Percentiles rank a stretch among this genome's conserved stretches.
Conservation (phyloP, 371 early-diverging fungal species). For the Encephalitozoon romaleae region DNA sequence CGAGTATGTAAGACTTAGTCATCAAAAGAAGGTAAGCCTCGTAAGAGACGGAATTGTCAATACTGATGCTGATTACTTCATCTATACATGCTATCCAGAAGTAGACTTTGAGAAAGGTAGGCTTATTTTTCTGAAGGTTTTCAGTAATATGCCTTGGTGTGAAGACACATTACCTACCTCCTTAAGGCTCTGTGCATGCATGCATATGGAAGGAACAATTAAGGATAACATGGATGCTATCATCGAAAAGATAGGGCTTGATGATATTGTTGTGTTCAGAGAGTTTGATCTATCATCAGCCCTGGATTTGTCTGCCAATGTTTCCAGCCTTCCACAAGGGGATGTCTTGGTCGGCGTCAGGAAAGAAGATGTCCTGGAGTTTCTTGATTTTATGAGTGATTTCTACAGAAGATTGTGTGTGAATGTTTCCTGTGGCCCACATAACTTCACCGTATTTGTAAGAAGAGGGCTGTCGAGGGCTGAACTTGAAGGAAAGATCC, state of each 20-base stretch:
- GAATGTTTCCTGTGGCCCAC: neutral
- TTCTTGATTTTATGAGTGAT: neutral
- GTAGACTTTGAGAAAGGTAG: conserved; percentile 13
- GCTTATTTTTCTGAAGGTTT: conserved; percentile 29
- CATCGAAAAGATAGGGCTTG: neutral
- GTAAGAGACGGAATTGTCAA: neutral
- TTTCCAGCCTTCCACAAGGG: neutral
- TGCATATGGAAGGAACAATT: neutral
- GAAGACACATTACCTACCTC: conserved; percentile 16
- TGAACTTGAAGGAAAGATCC: neutral
- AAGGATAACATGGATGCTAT: conserved; percentile 1
- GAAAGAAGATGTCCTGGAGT: neutral
- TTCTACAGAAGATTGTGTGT: neutral
- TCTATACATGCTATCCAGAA: conserved; percentile 11
- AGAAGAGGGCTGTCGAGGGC: neutral
- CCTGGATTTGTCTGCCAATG: neutral
- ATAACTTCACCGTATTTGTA: conserved; percentile 5
- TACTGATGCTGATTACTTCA: conserved; percentile 4
- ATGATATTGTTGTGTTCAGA: neutral
- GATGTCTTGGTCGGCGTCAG: conserved; percentile 2
- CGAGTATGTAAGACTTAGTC: neutral
- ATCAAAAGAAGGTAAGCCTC: neutral
- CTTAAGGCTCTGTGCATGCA: neutral
- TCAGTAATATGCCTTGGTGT: conserved; percentile 20
- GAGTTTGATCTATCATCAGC: neutral